A percentile compares a stretch with the other conserved stretches of the same genome.
Evolutionary conservation across 345 rosid species (phyloP).

Genomic region (rapeseed (Brassica napus)): DNA sequence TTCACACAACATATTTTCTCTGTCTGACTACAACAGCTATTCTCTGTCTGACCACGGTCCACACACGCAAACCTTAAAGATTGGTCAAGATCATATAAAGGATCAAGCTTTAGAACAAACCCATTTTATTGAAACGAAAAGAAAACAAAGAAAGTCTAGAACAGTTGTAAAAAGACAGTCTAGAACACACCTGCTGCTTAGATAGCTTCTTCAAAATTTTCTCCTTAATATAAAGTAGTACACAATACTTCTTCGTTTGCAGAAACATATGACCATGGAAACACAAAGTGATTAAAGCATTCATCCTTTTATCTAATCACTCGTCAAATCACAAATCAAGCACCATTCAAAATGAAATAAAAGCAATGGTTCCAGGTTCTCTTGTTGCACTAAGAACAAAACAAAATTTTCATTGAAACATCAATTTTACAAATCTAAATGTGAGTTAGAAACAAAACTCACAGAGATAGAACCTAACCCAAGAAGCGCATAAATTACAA

Average conservation of each 20-base stretch:
- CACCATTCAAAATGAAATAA: background rate
- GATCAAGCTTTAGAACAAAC: constrained; percentile 64
- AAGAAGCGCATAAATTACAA: background rate
- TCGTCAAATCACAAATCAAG: background rate
- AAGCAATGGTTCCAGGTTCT: background rate
- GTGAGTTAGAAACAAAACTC: background rate
- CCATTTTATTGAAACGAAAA: constrained; percentile 20
- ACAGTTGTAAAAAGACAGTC: background rate
- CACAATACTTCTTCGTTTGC: background rate
- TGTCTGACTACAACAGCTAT: constrained; percentile 64
- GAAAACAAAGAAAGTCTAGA: no score
- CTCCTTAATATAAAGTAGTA: no score
- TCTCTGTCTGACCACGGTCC: constrained; percentile 60
- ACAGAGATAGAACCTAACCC: background rate
- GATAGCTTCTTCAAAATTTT: background rate
- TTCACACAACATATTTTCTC: constrained; percentile 64
- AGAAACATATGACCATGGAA: background rate
- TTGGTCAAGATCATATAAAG: constrained; percentile 55
- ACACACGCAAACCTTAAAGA: constrained; percentile 57
- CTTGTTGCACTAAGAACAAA: no score
- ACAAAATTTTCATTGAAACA: background rate
- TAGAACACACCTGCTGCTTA: background rate
- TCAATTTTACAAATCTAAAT: background rate
- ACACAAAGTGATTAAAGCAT: background rate
- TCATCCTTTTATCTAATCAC: background rate